A percentile compares a stretch with the other conserved stretches of the same genome.
phyloP scores from a whole-genome alignment of 495 filamentous ascomycete genomes.

The Daldinia caldariorum region DNA sequence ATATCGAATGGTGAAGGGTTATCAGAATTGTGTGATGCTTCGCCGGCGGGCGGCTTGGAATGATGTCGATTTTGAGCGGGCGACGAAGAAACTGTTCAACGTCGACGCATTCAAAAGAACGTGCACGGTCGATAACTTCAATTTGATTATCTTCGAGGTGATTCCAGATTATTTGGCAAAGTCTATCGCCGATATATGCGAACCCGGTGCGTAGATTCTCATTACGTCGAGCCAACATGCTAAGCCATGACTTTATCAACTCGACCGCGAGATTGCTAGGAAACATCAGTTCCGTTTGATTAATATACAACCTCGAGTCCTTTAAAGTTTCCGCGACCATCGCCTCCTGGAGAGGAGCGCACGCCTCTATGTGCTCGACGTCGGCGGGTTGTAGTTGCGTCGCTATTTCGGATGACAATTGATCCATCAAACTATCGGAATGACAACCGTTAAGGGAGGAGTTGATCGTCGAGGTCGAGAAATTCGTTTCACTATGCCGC shows the following conservation, averaged over 20 bases:
- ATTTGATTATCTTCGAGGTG: slow-evolving; percentile 56
- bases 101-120: slow-evolving; percentile 17
- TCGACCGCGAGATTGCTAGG: slow-evolving; percentile 40
- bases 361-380: slow-evolving; percentile 65
- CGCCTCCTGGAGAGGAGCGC: slow-evolving; percentile 76
- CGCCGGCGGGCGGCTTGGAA: neutral
- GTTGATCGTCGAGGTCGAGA: neutral
- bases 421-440: neutral
- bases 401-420: slow-evolving; percentile 33
- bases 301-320: slow-evolving; percentile 70
- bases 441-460: neutral
- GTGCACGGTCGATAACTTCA: slow-evolving; percentile 46
- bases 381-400: slow-evolving; percentile 40
- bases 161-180: slow-evolving; percentile 71
- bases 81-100: slow-evolving; percentile 58
- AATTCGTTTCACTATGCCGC: neutral
- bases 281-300: slow-evolving; percentile 73
- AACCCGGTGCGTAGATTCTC: slow-evolving; percentile 79
- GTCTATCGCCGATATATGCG: slow-evolving; percentile 59
- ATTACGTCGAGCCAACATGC: slow-evolving; percentile 61
- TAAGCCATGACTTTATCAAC: slow-evolving; percentile 58
- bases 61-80: slow-evolving; percentile 67
- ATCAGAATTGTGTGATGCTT: slow-evolving; percentile 36
- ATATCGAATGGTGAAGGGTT: slow-evolving; percentile 76
- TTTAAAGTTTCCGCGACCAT: slow-evolving; percentile 77